These are phyloP conservation scores for Lizanozyma gosingica DNA, from an alignment of 1,139 yeast genomes.

Conservation along the genomic window DNA sequence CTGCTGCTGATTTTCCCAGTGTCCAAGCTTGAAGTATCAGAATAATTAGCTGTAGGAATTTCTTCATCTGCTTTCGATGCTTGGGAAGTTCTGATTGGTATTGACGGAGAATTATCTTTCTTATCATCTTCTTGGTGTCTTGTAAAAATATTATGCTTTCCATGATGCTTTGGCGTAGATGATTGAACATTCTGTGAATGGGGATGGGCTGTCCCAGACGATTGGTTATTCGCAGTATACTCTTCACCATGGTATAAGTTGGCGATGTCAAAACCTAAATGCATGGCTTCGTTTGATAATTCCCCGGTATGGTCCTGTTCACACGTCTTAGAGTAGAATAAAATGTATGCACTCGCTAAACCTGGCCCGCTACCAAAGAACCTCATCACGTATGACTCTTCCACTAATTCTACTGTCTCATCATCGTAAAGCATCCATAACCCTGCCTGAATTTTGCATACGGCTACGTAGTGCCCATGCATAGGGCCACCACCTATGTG, in stretches of 20 bases:
- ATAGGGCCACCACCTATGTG: constrained; percentile 98
- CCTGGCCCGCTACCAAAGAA: constrained; percentile 89
- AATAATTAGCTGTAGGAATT: not conserved
- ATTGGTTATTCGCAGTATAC: not conserved
- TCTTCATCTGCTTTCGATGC: not conserved
- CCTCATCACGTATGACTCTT: constrained; percentile 72
- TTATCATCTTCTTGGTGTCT: not conserved
- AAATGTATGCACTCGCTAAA: constrained; percentile 82
- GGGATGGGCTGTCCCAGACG: not conserved
- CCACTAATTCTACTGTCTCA: constrained; percentile 86
- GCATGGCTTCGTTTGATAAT: not conserved
- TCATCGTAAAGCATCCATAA: constrained; percentile 95
- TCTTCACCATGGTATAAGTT: not conserved
- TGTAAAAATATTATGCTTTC: not conserved
- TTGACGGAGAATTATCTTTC: not conserved
- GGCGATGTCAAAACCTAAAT: not conserved
- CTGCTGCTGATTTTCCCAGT: not conserved
- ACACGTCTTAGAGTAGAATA: constrained; percentile 43
- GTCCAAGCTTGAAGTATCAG: not conserved
- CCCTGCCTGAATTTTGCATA: constrained; percentile 68
- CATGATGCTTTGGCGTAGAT: not conserved
- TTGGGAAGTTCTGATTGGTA: not conserved
- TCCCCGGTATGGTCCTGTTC: not conserved
- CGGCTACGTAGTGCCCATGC: constrained; percentile 91
- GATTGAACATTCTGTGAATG: not conserved